Percentiles rank a stretch among this genome's conserved stretches.
phyloP scores from a whole-genome alignment of 1,284 basidiomycete species.

The Trichosporon sp. region DNA sequence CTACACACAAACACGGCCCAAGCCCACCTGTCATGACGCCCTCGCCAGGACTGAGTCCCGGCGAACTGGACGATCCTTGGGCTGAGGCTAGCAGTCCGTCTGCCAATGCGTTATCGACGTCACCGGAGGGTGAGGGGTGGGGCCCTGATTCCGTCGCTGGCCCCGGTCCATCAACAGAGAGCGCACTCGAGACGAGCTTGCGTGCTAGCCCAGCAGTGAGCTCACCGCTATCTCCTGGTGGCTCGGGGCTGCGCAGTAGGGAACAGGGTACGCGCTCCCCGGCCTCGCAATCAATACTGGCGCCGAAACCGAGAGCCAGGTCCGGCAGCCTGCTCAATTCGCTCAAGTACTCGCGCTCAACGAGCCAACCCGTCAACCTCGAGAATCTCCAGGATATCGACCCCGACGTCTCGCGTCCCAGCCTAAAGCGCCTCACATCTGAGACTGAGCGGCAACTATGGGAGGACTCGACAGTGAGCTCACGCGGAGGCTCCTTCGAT shows the following conservation, averaged over 20 bases:
- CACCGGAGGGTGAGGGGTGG: not conserved
- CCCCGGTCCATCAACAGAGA: not conserved
- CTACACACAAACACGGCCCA: slow-evolving; percentile 4
- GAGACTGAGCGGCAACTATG: slow-evolving; percentile 52
- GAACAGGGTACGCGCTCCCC: not conserved
- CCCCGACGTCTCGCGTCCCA: slow-evolving; percentile 42
- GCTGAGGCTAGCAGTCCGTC: slow-evolving; percentile 8
- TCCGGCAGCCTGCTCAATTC: slow-evolving; percentile 7
- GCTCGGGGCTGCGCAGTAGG: not conserved
- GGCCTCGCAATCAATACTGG: not conserved
- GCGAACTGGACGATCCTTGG: slow-evolving; percentile 17
- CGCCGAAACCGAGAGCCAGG: not conserved
- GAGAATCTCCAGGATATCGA: slow-evolving; percentile 22
- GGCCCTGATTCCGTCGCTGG: not conserved
- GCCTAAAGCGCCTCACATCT: slow-evolving; percentile 45
- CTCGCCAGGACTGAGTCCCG: slow-evolving; percentile 8
- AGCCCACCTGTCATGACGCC: slow-evolving; percentile 5
- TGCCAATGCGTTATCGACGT: not conserved
- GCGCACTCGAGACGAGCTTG: not conserved
- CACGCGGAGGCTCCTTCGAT: slow-evolving; percentile 5
- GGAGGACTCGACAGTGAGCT: slow-evolving; percentile 34
- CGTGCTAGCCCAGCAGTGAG: not conserved
- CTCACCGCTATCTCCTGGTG: not conserved
- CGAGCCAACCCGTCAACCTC: slow-evolving; percentile 13
- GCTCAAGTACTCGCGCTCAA: slow-evolving; percentile 3